Evolutionary conservation across 2,329 filamentous ascomycete species (phyloP), one percentile per base, ranked within the genome.

Genomic region (Ophiostoma fasciatum): DNA sequence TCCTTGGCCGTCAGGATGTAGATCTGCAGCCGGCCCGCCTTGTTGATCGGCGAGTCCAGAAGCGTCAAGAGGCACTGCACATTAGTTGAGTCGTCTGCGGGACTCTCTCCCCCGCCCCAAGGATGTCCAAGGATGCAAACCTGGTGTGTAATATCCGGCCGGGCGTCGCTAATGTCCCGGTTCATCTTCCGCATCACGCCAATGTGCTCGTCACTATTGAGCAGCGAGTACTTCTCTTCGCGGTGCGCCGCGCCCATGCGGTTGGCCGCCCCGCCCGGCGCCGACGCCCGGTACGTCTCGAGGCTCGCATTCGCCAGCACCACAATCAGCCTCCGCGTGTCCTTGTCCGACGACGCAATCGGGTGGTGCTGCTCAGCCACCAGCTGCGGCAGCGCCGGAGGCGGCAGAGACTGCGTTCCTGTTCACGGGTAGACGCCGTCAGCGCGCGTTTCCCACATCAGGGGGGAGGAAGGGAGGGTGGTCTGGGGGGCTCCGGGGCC

Each of bases 181-280:
- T 93, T 93, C 88, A 96, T 96, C 68, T 96, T 98, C 52, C 90
- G 80, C 85, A 98, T 94, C 46, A 96, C 82, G 44, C 90, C 90
- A 48, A 98, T 98, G 57, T 98, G 90, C 61, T 98, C 90, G 54
- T 98, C 90, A 60, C 87, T 94, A 68, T 98, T 98, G 52, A 98
- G 76, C 35, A 98, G 68, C 42, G 88, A 93, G 61, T 93, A 98
- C 60, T 96, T 96, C 56, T 94, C 88, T 51, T 94, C 87, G 35
- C 82, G 74, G 42, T 74, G 71, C 39, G 68, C 63, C 22, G 35
- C 38, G 17, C 74, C 66, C 64, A 56, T 74, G 59, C 61, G 77
- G 61, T 54, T 72, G 57, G 53, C 68, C 57, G 77, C 72, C 41
- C 78, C 78, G 42, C 78, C 77, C 21, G 38, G 38, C 47, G 84